These are phyloP conservation scores for Hypoxylon intermedium DNA, from an alignment of 495 filamentous ascomycete species.

Conservation along the genomic window DNA sequence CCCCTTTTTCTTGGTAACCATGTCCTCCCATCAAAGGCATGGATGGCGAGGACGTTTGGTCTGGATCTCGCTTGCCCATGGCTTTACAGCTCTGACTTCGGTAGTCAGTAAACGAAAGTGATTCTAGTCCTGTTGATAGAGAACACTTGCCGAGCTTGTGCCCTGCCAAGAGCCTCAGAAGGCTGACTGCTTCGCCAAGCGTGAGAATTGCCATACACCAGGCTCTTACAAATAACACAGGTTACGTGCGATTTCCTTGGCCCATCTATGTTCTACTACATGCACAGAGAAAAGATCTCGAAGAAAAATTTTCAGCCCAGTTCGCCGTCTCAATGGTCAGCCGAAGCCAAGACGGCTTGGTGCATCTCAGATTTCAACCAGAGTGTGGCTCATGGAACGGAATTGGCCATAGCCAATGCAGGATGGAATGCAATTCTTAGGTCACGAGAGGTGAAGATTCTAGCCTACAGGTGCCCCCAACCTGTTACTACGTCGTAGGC, in stretches of 20 bases:
- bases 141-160: conserved; percentile 36
- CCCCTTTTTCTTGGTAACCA: conserved; percentile 17
- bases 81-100: conserved; percentile 18
- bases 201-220: conserved; percentile 29
- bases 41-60: conserved; percentile 12
- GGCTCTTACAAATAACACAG: conserved; percentile 20
- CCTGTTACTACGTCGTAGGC: conserved; percentile 33
- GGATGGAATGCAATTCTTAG: conserved; percentile 29
- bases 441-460: conserved; percentile 40
- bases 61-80: conserved; percentile 25
- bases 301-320: conserved; percentile 1
- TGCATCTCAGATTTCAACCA: conserved; percentile 39
- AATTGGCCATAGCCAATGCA: conserved; percentile 31
- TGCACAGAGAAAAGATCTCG: conserved; percentile 14
- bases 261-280: conserved; percentile 15
- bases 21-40: conserved; percentile 7
- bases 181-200: conserved; percentile 41
- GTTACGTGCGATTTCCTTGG: conserved; percentile 22
- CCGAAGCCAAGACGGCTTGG: conserved; percentile 34
- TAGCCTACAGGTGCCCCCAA: conserved; percentile 27
- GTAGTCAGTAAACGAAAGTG: conserved; percentile 26
- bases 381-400: conserved; percentile 19
- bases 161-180: conserved; percentile 41
- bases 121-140: conserved; percentile 9
- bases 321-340: conserved; percentile 5